Percentiles rank a stretch among this genome's conserved stretches.
These are phyloP conservation scores for Leptomonas seymouri DNA, from an alignment of 208 protist species.

Conservation along the genomic window DNA sequence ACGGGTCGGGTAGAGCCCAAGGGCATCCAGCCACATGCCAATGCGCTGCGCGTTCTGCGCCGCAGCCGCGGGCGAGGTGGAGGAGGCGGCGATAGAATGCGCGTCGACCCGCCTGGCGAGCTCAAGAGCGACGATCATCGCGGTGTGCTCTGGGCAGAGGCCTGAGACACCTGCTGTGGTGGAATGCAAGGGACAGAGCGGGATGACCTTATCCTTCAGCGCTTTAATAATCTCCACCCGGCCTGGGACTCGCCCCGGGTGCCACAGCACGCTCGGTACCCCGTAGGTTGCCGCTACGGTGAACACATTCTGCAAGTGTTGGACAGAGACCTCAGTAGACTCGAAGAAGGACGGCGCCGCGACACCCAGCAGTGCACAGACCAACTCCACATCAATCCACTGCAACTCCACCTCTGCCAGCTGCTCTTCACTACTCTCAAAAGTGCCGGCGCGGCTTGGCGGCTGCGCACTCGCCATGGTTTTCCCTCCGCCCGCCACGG, in stretches of 20 bases:
- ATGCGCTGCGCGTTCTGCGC: slow-evolving; percentile 51
- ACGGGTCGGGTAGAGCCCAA: slow-evolving; percentile 59
- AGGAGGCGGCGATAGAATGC: slow-evolving; percentile 40
- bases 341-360: slow-evolving; percentile 78
- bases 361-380: slow-evolving; percentile 62
- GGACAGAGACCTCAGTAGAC: slow-evolving; percentile 41
- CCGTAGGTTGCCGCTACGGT: slow-evolving; percentile 49
- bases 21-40: slow-evolving; percentile 55
- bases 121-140: slow-evolving; percentile 74
- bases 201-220: slow-evolving; percentile 29
- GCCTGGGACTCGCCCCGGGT: slow-evolving; percentile 49
- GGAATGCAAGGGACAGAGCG: slow-evolving; percentile 19
- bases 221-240: slow-evolving; percentile 44
- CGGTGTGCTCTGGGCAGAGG: slow-evolving; percentile 76
- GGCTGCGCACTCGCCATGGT: background rate
- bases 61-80: slow-evolving; percentile 43
- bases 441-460: background rate
- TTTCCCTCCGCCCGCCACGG: background rate
- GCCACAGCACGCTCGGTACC: slow-evolving; percentile 77
- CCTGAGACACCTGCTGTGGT: slow-evolving; percentile 25
- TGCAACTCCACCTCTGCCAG: slow-evolving; percentile 48
- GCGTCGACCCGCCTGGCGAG: slow-evolving; percentile 64
- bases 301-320: slow-evolving; percentile 81
- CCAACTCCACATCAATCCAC: slow-evolving; percentile 83
- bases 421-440: too few species aligned